A percentile compares a stretch with the other conserved stretches of the same genome.
Conservation (phyloP, 768 basidiomycete species). For the Mycena floridula region DNA sequence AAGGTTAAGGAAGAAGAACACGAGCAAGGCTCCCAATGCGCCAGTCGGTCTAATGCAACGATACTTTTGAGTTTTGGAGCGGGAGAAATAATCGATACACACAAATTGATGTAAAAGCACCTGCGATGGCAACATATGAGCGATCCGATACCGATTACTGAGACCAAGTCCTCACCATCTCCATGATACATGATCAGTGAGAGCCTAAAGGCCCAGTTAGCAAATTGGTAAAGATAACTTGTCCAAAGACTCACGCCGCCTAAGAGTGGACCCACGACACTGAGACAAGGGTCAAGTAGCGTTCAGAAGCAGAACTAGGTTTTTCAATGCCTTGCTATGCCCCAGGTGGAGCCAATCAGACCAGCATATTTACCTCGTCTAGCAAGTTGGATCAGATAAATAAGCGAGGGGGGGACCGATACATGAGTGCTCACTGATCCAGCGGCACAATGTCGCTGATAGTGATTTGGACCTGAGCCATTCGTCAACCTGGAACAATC, state of each 20-base stretch:
- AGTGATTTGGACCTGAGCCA: constrained; percentile 53
- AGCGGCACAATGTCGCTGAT: constrained; percentile 82
- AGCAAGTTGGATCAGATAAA: constrained; percentile 3
- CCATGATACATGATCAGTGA: constrained; percentile 75
- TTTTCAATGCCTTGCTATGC: constrained; percentile 40
- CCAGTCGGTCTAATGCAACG: constrained; percentile 55
- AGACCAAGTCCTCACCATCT: constrained; percentile 50
- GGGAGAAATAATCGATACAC: constrained; percentile 11
- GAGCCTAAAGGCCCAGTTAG: constrained; percentile 31
- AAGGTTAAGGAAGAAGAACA: constrained; percentile 75
- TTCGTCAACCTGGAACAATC: not conserved
- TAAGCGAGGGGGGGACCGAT: not conserved
- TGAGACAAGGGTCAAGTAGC: not conserved
- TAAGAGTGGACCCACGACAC: constrained; percentile 53
- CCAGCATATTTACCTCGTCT: constrained; percentile 79
- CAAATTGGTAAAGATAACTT: not conserved
- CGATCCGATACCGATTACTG: constrained; percentile 1
- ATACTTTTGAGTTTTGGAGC: not conserved
- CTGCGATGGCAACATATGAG: constrained; percentile 23
- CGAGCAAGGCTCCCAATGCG: constrained; percentile 50
- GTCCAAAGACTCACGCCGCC: constrained; percentile 55
- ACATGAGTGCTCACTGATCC: constrained; percentile 47
- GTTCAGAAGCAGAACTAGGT: not conserved
- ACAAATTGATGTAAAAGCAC: constrained; percentile 79
- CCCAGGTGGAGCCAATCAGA: constrained; percentile 76